These are phyloP conservation scores for Candida ulmi DNA, from an alignment of 805 yeast genomes.

Conservation along the genomic window DNA sequence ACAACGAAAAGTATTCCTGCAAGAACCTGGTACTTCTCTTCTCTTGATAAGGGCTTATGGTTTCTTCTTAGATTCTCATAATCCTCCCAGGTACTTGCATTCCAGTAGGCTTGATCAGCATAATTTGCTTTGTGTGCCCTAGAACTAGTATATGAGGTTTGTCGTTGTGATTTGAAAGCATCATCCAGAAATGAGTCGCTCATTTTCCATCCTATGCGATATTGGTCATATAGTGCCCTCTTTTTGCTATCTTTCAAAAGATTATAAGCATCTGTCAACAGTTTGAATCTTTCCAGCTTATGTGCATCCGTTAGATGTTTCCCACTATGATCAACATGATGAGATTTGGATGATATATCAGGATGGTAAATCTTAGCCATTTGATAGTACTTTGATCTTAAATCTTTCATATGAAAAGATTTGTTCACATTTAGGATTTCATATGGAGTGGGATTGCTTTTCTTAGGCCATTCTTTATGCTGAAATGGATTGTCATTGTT, in stretches of 20 bases:
- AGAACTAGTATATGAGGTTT: conserved; percentile 24
- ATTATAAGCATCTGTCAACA: conserved; percentile 54
- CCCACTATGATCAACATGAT: conserved; percentile 25
- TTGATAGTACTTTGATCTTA: conserved; percentile 48
- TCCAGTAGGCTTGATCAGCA: conserved; percentile 40
- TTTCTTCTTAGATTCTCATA: conserved; percentile 34
- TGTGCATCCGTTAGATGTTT: conserved; percentile 25
- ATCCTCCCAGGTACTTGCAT: conserved; percentile 63
- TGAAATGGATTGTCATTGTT: conserved; percentile 4
- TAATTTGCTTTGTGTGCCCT: conserved; percentile 14
- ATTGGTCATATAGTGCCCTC: conserved; percentile 40
- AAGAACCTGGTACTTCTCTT: conserved; percentile 37
- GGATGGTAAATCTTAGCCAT: conserved; percentile 82
- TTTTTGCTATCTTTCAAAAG: conserved; percentile 40
- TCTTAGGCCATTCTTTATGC: conserved; percentile 50
- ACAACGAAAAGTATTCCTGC: conserved; percentile 36
- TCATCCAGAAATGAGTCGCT: conserved; percentile 27
- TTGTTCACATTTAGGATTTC: conserved; percentile 50
- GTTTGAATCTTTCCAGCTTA: conserved; percentile 39
- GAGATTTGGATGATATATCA: conserved; percentile 38
- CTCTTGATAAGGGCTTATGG: conserved; percentile 22
- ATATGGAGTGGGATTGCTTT: conserved; percentile 58
- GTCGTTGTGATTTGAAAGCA: conserved; percentile 11
- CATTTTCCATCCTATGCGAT: conserved; percentile 40
- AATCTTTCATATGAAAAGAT: conserved; percentile 29